Evolutionary conservation across 2,329 filamentous ascomycete genomes (phyloP), one percentile per base, ranked within the genome.

Genomic region (Ascomycota sp.): DNA sequence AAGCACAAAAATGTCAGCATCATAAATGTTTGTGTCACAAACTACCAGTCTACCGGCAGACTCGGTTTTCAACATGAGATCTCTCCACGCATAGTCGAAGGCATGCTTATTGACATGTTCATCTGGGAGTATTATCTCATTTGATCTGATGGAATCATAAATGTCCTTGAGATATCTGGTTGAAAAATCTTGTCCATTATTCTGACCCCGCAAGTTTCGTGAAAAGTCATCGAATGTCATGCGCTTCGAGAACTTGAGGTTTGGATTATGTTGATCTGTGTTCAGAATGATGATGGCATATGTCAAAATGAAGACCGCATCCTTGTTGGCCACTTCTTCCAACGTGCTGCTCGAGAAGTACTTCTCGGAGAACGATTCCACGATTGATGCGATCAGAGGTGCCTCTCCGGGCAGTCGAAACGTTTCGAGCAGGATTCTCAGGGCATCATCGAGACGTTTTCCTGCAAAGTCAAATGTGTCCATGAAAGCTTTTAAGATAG

Each of bases 231-330:
- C 65, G 30, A 75, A 64, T 2, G 73, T 72, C 89, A 98, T 98
- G 29, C 86, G 79, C 47, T 77, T 79, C 44, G 72, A 62, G 2
- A 65, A 55, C 43, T 72, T 83, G 40, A 95, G 55, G 44, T 93
- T 95, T 0, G 83, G 84, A 47, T 92, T 98, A 53, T 95, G 89
- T 46, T 91, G 78, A 49, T 98, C 89, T 1, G 86, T 93, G 48
- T 98, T 98, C 36, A 98, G 61, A 71, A 98, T 83, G 52, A 98
- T 92, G 46, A 93, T 91, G 28, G 84, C 89, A 50, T 98, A 98
- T 0, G 80, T 86, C 34, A 98, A 61, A 32, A 98, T 72, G 47
- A 80, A 98, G 16, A 89, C 74, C 7, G 83, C 73, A 51, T 98
- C 89, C 44, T 80, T 77, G 47, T 92, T 75, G 6, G 74, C 77